phyloP scores from a whole-genome alignment of 140 eudicot genomes.

The Stevia rebaudiana region DNA sequence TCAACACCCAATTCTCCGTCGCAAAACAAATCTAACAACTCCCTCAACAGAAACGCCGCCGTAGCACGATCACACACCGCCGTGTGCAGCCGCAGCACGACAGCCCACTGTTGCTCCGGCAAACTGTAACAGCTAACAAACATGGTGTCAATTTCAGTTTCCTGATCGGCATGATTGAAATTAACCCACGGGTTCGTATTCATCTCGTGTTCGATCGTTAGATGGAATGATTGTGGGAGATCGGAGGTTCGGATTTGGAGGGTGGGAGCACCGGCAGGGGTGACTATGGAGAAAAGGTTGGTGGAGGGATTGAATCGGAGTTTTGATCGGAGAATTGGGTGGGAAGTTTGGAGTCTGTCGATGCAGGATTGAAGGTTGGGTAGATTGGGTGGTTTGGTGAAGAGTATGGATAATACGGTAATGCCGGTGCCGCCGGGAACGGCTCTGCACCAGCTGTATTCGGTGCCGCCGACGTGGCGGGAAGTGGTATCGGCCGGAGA shows the following conservation, averaged over 20 bases:
- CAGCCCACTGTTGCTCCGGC: conserved; percentile 27
- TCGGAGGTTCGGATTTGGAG: conserved; percentile 36
- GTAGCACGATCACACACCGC: conserved; percentile 53
- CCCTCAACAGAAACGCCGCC: conserved; percentile 42
- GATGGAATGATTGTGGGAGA: conserved; percentile 28
- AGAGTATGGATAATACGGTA: conserved; percentile 52
- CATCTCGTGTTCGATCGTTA: conserved; percentile 46
- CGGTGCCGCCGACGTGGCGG: conserved; percentile 59
- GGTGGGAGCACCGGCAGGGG: conserved; percentile 27
- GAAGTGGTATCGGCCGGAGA: conserved; percentile 10
- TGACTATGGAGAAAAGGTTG: too few species aligned
- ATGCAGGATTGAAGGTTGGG: conserved; percentile 41
- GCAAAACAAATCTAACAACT: conserved; percentile 37
- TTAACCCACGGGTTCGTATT: conserved; percentile 41
- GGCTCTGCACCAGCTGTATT: conserved; percentile 82
- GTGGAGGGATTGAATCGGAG: too few species aligned
- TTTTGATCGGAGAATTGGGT: conserved; percentile 64
- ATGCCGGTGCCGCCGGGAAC: conserved; percentile 74
- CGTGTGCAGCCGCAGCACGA: conserved; percentile 50
- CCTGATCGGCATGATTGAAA: conserved; percentile 16
- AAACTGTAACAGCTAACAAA: conserved; percentile 38
- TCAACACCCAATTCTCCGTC: conserved; percentile 25
- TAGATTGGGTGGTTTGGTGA: conserved; percentile 42
- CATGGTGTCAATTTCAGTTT: conserved; percentile 24
- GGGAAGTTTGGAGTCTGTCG: conserved; percentile 43